Evolutionary conservation across 2,329 filamentous ascomycete genomes (phyloP).

Genomic region (Tolypocladium amazonense): DNA sequence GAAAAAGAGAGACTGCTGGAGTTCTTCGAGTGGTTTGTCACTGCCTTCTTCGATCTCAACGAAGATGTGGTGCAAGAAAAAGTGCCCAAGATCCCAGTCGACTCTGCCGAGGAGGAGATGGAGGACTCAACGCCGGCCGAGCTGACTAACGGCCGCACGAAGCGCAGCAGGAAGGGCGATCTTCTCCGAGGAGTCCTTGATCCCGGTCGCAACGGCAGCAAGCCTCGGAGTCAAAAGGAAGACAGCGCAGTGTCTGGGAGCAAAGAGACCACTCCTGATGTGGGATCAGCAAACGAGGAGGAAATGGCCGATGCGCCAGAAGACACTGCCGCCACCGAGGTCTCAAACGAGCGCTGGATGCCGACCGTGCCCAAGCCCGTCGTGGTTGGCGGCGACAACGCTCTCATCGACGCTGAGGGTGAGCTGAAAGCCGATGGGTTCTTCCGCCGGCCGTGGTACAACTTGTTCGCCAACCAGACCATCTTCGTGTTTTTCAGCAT

Average conservation of each 20-base stretch:
- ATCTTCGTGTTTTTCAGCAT: constrained; percentile 93
- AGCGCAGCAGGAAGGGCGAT: constrained; percentile 64
- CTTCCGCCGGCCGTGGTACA: constrained; percentile 71
- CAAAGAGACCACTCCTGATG: constrained; percentile 82
- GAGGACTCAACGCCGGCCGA: constrained; percentile 64
- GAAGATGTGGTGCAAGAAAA: constrained; percentile 58
- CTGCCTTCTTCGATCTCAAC: constrained; percentile 65
- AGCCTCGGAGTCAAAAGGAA: constrained; percentile 63
- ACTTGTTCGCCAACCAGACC: constrained; percentile 83
- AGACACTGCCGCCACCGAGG: constrained; percentile 48
- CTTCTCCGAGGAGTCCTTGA: constrained; percentile 82
- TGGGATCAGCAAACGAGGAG: constrained; percentile 66
- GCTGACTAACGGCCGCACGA: constrained; percentile 54
- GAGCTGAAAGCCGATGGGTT: constrained; percentile 68
- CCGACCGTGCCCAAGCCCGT: constrained; percentile 47
- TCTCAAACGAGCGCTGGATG: constrained; percentile 54
- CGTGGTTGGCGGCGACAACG: constrained; percentile 41
- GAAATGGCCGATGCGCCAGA: constrained; percentile 56
- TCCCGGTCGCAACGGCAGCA: constrained; percentile 59
- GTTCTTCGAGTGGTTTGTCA: constrained; percentile 68
- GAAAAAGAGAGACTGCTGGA: constrained; percentile 66
- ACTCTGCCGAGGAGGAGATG: constrained; percentile 66
- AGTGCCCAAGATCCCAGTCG: constrained; percentile 58
- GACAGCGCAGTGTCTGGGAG: constrained; percentile 68
- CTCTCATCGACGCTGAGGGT: constrained; percentile 44